Base-by-base conservation (phyloP, 768 basidiomycete genomes). In the Trametes cingulata region DNA sequence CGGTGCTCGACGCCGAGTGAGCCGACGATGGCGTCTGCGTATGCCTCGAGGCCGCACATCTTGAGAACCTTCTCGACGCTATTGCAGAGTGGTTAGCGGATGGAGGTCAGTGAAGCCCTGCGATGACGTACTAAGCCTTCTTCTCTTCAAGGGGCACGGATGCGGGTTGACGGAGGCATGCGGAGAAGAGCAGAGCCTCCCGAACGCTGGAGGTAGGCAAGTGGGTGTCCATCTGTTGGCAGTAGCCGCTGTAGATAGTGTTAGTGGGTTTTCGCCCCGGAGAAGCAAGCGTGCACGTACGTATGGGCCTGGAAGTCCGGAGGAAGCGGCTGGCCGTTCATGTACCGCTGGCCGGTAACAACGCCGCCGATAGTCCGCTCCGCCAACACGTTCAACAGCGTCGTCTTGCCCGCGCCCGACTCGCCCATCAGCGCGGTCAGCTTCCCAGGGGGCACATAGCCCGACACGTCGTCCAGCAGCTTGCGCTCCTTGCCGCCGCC, bases 221-320 rank as follows among this genome's bases (percentile, higher is more conserved):
- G 73, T 95, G 93, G 0, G 85, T 88, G 65, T 93, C 91, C 78
- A 84, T 83, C 69, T 96, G 94, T 68, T 95, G 92, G 58, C 88
- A 90, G 67, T 93, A 95, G 0, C 91, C 92, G 48, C 86, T 88
- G 27, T 8, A 59, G 19, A 46, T 33, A 29, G 25, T 10, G 14
- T 17, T 7, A 14, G 40, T 45, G 2, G 14, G 22, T 24, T 35
- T 14, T 22, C 1, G 1, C 1, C 20, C n/a, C 36, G 17, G 42
- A 12, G 6, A 25, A 35, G 12, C 0, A 9, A 20, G 42, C 8
- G 52, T n/a, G 13, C 25, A 65, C 69, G 37, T 41, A 61, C 56
- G 85, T 86, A 73, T 85, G 84, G 62, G 84, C 76, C 69, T 80
- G 75, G 68, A 82, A 85, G 53, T 85, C 80, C 0, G 72, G 57